Evolutionary conservation across 441 rosid genomes (phyloP).

Genomic region (Rhodomyrtus psidioides): DNA sequence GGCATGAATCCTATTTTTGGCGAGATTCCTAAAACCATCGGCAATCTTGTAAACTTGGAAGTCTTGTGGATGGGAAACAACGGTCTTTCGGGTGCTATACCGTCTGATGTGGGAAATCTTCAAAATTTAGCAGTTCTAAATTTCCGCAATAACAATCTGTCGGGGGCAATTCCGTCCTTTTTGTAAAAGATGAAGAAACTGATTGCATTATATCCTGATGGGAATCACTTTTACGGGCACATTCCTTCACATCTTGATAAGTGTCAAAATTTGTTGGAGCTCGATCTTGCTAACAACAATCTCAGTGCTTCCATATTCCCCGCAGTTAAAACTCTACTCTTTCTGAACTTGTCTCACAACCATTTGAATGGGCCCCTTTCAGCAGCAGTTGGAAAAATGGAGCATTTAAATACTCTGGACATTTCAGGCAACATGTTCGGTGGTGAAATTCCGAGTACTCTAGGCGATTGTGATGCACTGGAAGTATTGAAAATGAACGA

Average conservation of each 20-base stretch:
- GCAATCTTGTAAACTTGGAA: background rate
- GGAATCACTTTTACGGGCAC: too few species aligned
- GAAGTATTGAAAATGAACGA: background rate
- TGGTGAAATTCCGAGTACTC: too few species aligned
- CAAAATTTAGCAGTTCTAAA: rapidly evolving
- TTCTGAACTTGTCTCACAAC: too few species aligned
- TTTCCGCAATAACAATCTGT: background rate
- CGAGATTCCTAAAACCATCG: background rate
- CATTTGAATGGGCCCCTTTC: background rate
- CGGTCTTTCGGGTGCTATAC: background rate
- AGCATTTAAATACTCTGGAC: too few species aligned
- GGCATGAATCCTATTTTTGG: rapidly evolving
- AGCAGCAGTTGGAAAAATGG: too few species aligned
- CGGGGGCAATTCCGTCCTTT: constrained; percentile 7
- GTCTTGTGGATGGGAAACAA: rapidly evolving
- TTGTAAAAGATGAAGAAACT: background rate
- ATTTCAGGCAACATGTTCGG: too few species aligned
- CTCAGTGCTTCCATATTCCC: too few species aligned
- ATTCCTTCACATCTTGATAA: too few species aligned
- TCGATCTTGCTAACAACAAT: too few species aligned
- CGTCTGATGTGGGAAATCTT: background rate
- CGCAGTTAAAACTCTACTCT: too few species aligned
- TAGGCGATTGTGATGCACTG: background rate
- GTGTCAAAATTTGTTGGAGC: too few species aligned
- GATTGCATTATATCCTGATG: background rate